These are phyloP conservation scores for Penicillium macrosclerotiorum DNA, from an alignment of 495 filamentous ascomycete species.

Conservation along the genomic window DNA sequence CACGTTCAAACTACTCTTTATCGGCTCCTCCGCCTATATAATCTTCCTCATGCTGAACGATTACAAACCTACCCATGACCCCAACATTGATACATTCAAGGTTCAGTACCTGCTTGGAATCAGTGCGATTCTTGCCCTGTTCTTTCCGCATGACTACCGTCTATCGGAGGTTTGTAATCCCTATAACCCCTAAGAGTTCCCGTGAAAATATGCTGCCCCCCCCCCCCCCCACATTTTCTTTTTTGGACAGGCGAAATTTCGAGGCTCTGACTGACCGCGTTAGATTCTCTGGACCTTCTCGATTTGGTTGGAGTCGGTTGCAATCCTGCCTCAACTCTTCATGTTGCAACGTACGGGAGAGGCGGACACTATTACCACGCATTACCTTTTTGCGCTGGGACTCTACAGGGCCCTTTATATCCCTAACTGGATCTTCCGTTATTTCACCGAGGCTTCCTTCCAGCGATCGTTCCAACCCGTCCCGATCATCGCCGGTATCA, in stretches of 20 bases:
- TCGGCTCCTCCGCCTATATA: constrained; percentile 82
- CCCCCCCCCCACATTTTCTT: no score
- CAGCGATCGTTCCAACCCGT: constrained; percentile 70
- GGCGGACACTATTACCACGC: constrained; percentile 96
- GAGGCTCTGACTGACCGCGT: constrained; percentile 6
- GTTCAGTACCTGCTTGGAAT: constrained; percentile 86
- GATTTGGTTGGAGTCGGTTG: constrained; percentile 95
- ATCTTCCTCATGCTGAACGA: constrained; percentile 95
- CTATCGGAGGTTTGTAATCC: constrained; percentile 54
- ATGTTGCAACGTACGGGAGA: constrained; percentile 97
- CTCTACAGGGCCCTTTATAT: constrained; percentile 92
- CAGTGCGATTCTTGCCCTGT: constrained; percentile 70
- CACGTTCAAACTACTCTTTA: constrained; percentile 93
- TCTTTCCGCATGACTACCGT: constrained; percentile 82
- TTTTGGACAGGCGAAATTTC: background rate
- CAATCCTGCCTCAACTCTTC: constrained; percentile 95
- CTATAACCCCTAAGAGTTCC: no score
- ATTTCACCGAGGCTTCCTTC: constrained; percentile 58
- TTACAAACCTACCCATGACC: constrained; percentile 94
- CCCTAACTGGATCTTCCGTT: constrained; percentile 95
- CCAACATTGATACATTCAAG: constrained; percentile 93
- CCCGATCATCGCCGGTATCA: constrained; percentile 78
- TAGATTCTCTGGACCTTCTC: constrained; percentile 95
- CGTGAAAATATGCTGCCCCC: no score
- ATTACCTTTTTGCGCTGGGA: constrained; percentile 96